Base-by-base conservation (phyloP, 2,329 filamentous ascomycete genomes). In the Ilyonectria robusta region DNA sequence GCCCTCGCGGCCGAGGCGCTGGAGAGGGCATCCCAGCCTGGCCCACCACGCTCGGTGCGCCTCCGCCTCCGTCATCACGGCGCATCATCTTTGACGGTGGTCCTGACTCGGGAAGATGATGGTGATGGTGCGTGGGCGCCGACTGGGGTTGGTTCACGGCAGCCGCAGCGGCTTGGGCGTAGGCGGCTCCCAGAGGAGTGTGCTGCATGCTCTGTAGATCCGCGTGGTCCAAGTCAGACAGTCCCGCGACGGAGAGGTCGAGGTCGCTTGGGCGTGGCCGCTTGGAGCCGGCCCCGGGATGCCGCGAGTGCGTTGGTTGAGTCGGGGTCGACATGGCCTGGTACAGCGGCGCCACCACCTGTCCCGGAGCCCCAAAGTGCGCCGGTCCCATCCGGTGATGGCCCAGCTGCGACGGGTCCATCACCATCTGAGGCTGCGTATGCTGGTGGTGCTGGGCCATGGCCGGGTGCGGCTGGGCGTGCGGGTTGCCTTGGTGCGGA, bases 21-120 rank as follows among this genome's bases (percentile, higher is more conserved):
- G 94, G 94, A 46, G 88, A 82, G 15, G 95, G 95, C 94, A 97
- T 97, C 56, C 94, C 94, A 48, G 88, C 91, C 78, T 94, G 91
- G 47, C 94, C 94, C 58, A 97, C 94, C 51, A 97, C 91, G 76
- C 92, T 96, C n/a, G 93, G 92, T 35, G 93, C 92, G 9, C 92
- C 84, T 82, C 89, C 81, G 72, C 80, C 78, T 72, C 82, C 77
- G 44, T 87, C 86, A 75, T 89, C 87, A 76, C 89, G 85, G 72
- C 90, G 85, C 83, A 90, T 86, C 82, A 92, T 86, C 81, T 93
- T 93, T 59, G 87, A 86, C 19, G 92, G 89, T 23, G 91, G 90
- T 11, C 89, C 90, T 69, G 93, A 91, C 71, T 94, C 90, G 55
- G 94, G 93, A 42, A 95, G 86, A 47, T 92, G 91, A 75, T 95